phyloP scores from a whole-genome alignment of 257 asterid genomes.

The Asclepias syriaca region DNA sequence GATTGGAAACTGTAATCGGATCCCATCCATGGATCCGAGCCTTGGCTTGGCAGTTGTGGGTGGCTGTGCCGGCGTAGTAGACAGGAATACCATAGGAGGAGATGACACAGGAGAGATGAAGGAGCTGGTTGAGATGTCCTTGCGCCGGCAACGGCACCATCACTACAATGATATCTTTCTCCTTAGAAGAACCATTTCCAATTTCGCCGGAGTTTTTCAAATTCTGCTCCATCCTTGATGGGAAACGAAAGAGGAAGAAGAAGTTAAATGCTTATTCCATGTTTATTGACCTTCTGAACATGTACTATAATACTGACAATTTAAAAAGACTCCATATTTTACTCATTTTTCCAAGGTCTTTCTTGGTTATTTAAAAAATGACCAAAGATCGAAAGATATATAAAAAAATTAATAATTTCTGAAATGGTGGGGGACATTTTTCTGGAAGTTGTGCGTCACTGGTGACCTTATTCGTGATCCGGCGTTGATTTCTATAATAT shows the following conservation, averaged over 20 bases:
- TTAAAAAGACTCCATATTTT: too few species aligned
- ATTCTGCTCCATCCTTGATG: neutral
- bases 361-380: too few species aligned
- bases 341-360: too few species aligned
- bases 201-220: neutral
- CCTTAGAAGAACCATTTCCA: neutral
- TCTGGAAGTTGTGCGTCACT: too few species aligned
- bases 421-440: too few species aligned
- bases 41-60: constrained; percentile 51
- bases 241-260: neutral
- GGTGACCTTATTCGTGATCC: too few species aligned
- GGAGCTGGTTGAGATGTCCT: constrained; percentile 76
- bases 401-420: too few species aligned
- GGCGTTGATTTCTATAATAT: too few species aligned
- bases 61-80: constrained; percentile 31
- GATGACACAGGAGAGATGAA: constrained; percentile 28
- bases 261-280: too few species aligned
- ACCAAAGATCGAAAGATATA: too few species aligned
- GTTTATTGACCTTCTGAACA: too few species aligned
- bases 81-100: constrained; percentile 36
- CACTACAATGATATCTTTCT: constrained; percentile 32
- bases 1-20: constrained; percentile 27
- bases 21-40: constrained; percentile 46
- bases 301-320: too few species aligned
- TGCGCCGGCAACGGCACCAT: constrained; percentile 74